Conservation (phyloP, 495 filamentous ascomycete genomes). For the Aspergillus cristatus region DNA sequence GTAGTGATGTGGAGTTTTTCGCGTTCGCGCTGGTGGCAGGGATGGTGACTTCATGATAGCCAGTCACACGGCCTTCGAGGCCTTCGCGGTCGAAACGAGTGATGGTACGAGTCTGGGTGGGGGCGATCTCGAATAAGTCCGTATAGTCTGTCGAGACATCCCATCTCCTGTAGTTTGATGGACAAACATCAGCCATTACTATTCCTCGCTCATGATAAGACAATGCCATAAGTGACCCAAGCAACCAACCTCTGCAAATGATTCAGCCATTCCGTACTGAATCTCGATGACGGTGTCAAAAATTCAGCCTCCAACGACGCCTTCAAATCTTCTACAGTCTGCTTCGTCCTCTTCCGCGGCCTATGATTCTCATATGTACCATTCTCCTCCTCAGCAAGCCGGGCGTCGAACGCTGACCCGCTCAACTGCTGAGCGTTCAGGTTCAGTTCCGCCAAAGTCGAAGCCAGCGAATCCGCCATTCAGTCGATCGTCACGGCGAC, state of each 20-base stretch:
- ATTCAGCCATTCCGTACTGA: slow-evolving; percentile 79
- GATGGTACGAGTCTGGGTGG: slow-evolving; percentile 86
- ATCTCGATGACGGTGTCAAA: slow-evolving; percentile 64
- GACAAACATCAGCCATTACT: too few relatives aligned
- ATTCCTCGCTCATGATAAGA: too few relatives aligned
- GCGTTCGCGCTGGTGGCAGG: slow-evolving; percentile 84
- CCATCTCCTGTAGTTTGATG: slow-evolving; percentile 55
- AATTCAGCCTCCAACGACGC: slow-evolving; percentile 66
- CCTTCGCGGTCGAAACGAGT: slow-evolving; percentile 89
- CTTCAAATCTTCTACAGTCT: slow-evolving; percentile 49
- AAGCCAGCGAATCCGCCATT: slow-evolving; percentile 21
- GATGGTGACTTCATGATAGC: slow-evolving; percentile 90
- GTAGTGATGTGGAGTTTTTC: slow-evolving; percentile 90
- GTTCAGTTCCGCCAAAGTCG: slow-evolving; percentile 20
- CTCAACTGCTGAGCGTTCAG: slow-evolving; percentile 17
- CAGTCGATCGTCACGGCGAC: neutral
- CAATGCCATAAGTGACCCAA: neutral
- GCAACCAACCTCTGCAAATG: slow-evolving; percentile 60
- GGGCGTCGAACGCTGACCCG: slow-evolving; percentile 21
- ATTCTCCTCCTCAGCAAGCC: slow-evolving; percentile 26
- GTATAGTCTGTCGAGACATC: slow-evolving; percentile 66
- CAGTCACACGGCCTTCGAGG: slow-evolving; percentile 85
- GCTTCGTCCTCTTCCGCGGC: slow-evolving; percentile 45
- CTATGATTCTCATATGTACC: slow-evolving; percentile 20
- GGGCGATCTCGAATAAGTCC: slow-evolving; percentile 74